Base-by-base conservation (phyloP, 495 filamentous ascomycete species). In the Neurospora intermedia region DNA sequence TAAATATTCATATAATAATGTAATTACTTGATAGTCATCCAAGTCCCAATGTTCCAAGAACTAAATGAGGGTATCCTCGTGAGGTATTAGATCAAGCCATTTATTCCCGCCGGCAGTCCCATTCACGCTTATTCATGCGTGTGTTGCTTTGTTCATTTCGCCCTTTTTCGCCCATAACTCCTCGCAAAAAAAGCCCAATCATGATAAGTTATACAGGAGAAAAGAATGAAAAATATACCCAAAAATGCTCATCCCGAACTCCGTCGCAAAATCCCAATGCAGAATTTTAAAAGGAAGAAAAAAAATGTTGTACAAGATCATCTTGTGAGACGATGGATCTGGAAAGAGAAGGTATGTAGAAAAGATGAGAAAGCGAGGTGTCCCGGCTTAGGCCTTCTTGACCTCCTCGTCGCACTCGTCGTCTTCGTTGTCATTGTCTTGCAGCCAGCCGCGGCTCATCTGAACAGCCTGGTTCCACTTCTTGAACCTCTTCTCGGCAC, bases 391-490 rank as follows among this genome's bases (percentile, higher is more conserved):
- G 27, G 31, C 31, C 13, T 71, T 11, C 23, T 27, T 71, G 10
- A 59, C 18, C 23, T 54, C 20, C 43, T 38, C 42, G 27, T 71
- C 41, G 20, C 27, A 27, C 38, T 62, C 40, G 1, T 39, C 59
- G 16, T 45, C 43, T 70, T 43, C 70, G 66, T 66, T 72, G 18
- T 70, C 73, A 23, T 73, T 6, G 23, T 78, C 73, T 16, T 82
- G 81, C 69, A 92, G 83, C 94, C 94, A 97, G 59, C 94, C 94
- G 74, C 88, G 89, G 75, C 92, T 92, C 91, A 96, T 97, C 79
- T 96, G 89, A 15, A 98, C 94, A 3, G 94, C 94, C 77, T 92
- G 89, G 72, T 88, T 86, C 94, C 94, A 98, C 76, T 89, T 89
- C 71, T 84, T 87, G 76, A 94, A 96, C 90, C 94, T 88, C 78